Base-by-base conservation (phyloP, 495 filamentous ascomycete species). In the Paragyromitra xinjiangensis region DNA sequence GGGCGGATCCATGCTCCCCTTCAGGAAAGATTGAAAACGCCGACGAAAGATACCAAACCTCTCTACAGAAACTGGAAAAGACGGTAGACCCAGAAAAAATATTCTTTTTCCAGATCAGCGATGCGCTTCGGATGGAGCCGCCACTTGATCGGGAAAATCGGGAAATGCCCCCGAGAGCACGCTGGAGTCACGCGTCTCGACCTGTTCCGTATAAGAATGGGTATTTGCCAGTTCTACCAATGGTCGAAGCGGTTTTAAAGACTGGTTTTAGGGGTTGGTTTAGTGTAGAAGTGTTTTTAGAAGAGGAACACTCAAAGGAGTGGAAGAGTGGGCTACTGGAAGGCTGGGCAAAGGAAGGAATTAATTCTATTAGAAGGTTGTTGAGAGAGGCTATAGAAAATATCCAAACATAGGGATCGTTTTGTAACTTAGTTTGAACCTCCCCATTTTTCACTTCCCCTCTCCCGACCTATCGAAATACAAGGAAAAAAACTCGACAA, bases 261-360 rank as follows among this genome's bases (percentile, higher is more conserved):
- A 94, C 92, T 1, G 92, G 92, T 3, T 94, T 91, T 64, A 83
- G 88, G 64, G 90, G 90, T 0, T 93, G 90, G 89, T 90, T 93
- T 56, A 91, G 89, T 1, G 88, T 92, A 71, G 92, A 95, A 84
- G 88, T 93, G 7, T 94, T 94, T 85, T 91, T 95, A 85, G 85
- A 87, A 22, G 89, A 89, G 5, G 83, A 85, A 12, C 84, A 89
- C 51, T 88, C 89, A 0, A 87, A 87, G 59, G 88, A 87, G 45
- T 87, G 86, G 80, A 85, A 89, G 40, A 88, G 90, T 77, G 85
- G 83, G 4, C 87, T 92, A 55, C 83, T 93, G 84, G 81, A 82
- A 0, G 81, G 82, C 16, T 93, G 87, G 84, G 89, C 89, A 24
- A 84, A 87, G 82, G 86, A 86, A 72, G 90, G 90, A 1, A 91